These are phyloP conservation scores for Talaromyces sp. DNA, from an alignment of 2,329 filamentous ascomycete genomes.

Conservation along the genomic window DNA sequence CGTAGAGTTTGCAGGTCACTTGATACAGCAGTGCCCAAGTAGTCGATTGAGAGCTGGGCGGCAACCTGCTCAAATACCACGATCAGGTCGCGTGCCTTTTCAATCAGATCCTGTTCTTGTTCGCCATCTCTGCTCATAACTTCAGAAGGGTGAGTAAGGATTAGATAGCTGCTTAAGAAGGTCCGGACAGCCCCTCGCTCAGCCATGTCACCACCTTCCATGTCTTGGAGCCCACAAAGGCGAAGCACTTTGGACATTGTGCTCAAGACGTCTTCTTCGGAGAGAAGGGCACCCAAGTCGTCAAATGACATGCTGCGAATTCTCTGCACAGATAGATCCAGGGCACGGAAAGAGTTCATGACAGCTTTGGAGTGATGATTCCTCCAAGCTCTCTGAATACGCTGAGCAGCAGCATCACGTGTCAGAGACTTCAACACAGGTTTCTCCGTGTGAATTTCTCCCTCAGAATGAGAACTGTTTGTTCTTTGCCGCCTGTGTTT, in stretches of 20 bases:
- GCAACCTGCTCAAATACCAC: slow-evolving; percentile 51
- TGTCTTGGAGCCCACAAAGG: slow-evolving; percentile 52
- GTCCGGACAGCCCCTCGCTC: slow-evolving; percentile 52
- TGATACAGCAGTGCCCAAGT: slow-evolving; percentile 37
- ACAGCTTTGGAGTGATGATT: slow-evolving; percentile 43
- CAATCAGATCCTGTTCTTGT: slow-evolving; percentile 57
- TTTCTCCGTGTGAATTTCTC: slow-evolving; percentile 37
- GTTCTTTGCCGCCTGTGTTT: slow-evolving; percentile 47
- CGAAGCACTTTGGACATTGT: slow-evolving; percentile 51
- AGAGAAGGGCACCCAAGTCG: slow-evolving; percentile 53
- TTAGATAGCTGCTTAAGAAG: slow-evolving; percentile 60
- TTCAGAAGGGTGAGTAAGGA: slow-evolving; percentile 55
- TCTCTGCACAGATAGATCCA: slow-evolving; percentile 50
- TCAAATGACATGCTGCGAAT: slow-evolving; percentile 54
- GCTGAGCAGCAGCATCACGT: slow-evolving; percentile 48
- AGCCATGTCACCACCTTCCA: slow-evolving; percentile 41
- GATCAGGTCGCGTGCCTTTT: slow-evolving; percentile 56
- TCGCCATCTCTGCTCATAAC: slow-evolving; percentile 58
- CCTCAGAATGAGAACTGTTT: slow-evolving; percentile 43
- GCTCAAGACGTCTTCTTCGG: slow-evolving; percentile 47
- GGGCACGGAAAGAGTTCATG: slow-evolving; percentile 45
- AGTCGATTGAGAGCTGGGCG: slow-evolving; percentile 43
- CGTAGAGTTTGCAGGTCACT: slow-evolving; percentile 45
- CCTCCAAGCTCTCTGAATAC: slow-evolving; percentile 56
- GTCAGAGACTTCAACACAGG: slow-evolving; percentile 36